phyloP scores from a whole-genome alignment of 2,329 filamentous ascomycete species.

The Pseudogymnoascus sp. region DNA sequence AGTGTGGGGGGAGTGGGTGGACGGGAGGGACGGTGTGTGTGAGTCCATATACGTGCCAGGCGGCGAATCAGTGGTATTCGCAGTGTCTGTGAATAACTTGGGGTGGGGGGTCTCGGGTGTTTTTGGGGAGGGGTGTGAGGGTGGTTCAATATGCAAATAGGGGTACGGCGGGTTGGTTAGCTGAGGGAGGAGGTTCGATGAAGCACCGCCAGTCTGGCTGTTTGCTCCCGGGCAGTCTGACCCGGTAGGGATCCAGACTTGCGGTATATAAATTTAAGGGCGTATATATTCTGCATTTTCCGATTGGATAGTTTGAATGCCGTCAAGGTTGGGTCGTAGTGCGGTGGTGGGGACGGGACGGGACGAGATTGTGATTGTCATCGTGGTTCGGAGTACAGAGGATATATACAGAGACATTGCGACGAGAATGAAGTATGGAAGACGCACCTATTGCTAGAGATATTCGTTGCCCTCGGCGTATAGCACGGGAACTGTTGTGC shows the following conservation, averaged over 20 bases:
- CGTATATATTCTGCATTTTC: neutral
- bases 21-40: constrained; percentile 28
- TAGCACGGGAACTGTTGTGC: neutral
- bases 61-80: constrained; percentile 30
- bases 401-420: neutral
- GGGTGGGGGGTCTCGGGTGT: neutral
- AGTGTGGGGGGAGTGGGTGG: constrained; percentile 30
- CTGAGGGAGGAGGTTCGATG: neutral
- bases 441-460: neutral
- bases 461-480: neutral
- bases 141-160: neutral
- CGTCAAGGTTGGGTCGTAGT: neutral
- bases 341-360: neutral
- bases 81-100: constrained; percentile 28
- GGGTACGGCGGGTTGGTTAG: neutral
- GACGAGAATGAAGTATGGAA: neutral
- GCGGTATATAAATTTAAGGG: neutral
- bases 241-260: neutral
- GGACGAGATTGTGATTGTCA: neutral
- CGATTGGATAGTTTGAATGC: neutral
- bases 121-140: neutral
- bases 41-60: constrained; percentile 27
- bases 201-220: neutral
- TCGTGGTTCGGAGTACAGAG: neutral
- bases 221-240: neutral